These are phyloP conservation scores for Osmanthus fragrans DNA, from an alignment of 257 asterid genomes.

Conservation along the genomic window DNA sequence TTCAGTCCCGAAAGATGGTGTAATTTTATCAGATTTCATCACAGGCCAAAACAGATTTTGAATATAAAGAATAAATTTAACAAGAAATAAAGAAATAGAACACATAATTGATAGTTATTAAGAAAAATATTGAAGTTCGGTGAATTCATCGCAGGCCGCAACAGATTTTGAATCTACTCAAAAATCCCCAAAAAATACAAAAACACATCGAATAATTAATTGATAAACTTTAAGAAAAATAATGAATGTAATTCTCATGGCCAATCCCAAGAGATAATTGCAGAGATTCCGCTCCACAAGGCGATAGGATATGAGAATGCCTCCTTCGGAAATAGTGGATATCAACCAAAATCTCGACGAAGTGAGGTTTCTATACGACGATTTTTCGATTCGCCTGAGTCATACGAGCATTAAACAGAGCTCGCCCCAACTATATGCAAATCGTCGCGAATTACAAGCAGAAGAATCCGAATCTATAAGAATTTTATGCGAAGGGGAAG, in stretches of 20 bases:
- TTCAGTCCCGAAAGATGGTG: conserved; percentile 92
- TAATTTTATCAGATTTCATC: conserved; percentile 43
- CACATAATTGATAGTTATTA: no score
- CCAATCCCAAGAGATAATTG: conserved; percentile 62
- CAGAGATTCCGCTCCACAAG: conserved; percentile 63
- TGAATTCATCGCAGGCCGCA: not conserved
- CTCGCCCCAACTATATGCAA: conserved; percentile 29
- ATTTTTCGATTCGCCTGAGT: conserved; percentile 8
- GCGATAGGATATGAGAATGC: conserved; percentile 73
- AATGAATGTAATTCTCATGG: conserved; percentile 61
- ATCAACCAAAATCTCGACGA: conserved; percentile 35
- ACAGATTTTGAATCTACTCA: no score
- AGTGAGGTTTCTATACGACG: conserved; percentile 34
- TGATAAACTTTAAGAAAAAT: not conserved
- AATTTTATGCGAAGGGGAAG: not conserved
- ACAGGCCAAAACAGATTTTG: conserved; percentile 27
- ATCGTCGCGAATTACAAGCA: conserved; percentile 20
- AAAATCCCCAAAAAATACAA: not conserved
- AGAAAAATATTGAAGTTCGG: no score
- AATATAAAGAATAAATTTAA: no score
- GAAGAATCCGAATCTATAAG: not conserved
- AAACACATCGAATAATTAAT: not conserved
- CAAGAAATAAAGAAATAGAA: not conserved
- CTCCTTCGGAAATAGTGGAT: conserved; percentile 30
- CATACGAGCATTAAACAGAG: conserved; percentile 30